Percentiles rank a stretch among this genome's conserved stretches.
Conservation (phyloP, 2,329 filamentous ascomycete species). For the Sarocladiaceae sp. region DNA sequence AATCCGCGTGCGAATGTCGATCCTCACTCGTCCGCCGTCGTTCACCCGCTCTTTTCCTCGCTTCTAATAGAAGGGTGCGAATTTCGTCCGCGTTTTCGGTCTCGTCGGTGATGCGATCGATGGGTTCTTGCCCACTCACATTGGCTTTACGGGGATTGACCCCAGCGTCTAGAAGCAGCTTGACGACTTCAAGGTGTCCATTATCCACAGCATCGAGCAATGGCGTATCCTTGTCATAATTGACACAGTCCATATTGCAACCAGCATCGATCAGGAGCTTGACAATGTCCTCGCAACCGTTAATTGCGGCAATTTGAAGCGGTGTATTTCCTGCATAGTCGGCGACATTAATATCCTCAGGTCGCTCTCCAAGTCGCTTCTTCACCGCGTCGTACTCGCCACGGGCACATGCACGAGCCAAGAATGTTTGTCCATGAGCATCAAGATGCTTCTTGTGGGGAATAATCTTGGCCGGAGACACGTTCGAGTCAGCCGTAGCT, state of each 20-base stretch:
- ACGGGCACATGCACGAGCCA: conserved; percentile 84
- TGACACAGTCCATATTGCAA: conserved; percentile 73
- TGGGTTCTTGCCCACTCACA: conserved; percentile 83
- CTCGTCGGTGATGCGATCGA: conserved; percentile 73
- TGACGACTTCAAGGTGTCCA: conserved; percentile 82
- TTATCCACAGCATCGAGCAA: conserved; percentile 96
- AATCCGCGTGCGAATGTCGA: conserved; percentile 40
- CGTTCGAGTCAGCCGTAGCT: conserved; percentile 50
- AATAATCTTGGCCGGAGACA: conserved; percentile 61
- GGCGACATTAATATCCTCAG: conserved; percentile 79
- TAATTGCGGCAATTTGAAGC: conserved; percentile 83
- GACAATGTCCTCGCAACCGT: conserved; percentile 82
- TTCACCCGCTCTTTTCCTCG: conserved; percentile 48
- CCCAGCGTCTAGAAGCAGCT: conserved; percentile 73
- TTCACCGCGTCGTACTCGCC: conserved; percentile 77
- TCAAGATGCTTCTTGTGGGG: conserved; percentile 84
- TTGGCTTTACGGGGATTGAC: conserved; percentile 91
- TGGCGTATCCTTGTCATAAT: conserved; percentile 84
- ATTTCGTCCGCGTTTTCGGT: conserved; percentile 76
- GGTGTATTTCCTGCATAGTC: conserved; percentile 97
- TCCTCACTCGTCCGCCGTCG: conserved; percentile 53
- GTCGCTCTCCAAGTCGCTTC: conserved; percentile 66
- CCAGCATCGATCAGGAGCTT: conserved; percentile 78
- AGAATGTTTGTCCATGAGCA: conserved; percentile 81
- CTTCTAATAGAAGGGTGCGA: conserved; percentile 57